Percentiles rank a stretch among this genome's conserved stretches.
phyloP scores from a whole-genome alignment of 306 rosid genomes.

The Lablab purpureus region DNA sequence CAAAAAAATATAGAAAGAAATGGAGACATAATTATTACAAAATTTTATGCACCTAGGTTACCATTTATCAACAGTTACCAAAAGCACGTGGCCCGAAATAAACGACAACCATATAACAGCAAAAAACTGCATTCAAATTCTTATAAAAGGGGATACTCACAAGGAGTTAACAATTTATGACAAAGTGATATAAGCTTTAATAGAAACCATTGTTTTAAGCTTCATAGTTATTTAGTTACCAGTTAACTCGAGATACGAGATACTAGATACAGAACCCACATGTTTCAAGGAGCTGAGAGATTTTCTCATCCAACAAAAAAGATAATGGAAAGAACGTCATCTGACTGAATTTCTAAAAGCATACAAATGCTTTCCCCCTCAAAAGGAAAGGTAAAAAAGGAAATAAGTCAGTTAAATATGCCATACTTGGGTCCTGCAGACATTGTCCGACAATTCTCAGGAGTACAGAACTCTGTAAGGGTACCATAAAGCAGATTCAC shows the following conservation, averaged over 20 bases:
- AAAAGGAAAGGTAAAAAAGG: conserved; percentile 25
- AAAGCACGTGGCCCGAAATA: conserved; percentile 1
- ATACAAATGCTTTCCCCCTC: not conserved
- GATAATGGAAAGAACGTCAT: conserved; percentile 36
- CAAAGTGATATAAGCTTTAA: conserved; percentile 23
- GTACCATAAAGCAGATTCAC: conserved; percentile 98
- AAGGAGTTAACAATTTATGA: conserved; percentile 25
- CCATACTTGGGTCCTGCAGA: conserved; percentile 99
- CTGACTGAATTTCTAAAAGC: conserved; percentile 25
- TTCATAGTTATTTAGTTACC: not conserved
- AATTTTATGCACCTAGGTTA: conserved; percentile 14
- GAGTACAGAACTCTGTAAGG: conserved; percentile 97
- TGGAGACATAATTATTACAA: conserved; percentile 14
- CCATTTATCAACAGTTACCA: conserved; percentile 11
- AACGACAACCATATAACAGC: conserved; percentile 3
- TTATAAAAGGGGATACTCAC: conserved; percentile 24
- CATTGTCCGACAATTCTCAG: conserved; percentile 98
- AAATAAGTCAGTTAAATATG: conserved; percentile 32
- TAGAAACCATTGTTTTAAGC: conserved; percentile 9
- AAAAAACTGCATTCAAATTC: conserved; percentile 10
- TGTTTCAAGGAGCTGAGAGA: conserved; percentile 18
- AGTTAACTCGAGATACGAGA: conserved; percentile 17
- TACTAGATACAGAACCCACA: conserved; percentile 6
- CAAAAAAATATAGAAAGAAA: conserved; percentile 5
- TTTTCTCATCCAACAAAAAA: conserved; percentile 36